These are phyloP conservation scores for Begonia masoniana DNA, from an alignment of 306 rosid species.

Conservation along the genomic window DNA sequence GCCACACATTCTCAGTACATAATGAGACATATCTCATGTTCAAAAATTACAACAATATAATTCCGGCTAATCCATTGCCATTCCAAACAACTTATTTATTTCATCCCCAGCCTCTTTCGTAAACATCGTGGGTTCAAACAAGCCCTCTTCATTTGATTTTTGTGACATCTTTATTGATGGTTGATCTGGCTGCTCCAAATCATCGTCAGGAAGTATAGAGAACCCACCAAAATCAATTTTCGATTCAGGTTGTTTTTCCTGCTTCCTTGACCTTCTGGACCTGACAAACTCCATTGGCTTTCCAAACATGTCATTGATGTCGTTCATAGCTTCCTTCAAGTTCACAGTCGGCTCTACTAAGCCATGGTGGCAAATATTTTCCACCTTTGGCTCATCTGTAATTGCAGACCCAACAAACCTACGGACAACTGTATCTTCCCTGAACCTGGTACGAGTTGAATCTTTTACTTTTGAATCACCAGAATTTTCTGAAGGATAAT, in stretches of 20 bases:
- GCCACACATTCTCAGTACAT: too few relatives aligned
- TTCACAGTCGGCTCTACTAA: constrained; percentile 91
- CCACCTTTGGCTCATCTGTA: constrained; percentile 69
- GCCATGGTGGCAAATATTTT: constrained; percentile 92
- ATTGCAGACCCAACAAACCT: constrained; percentile 90
- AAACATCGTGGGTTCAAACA: constrained; percentile 68
- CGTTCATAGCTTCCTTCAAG: constrained; percentile 93
- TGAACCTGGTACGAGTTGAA: constrained; percentile 33
- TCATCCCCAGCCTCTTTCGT: constrained; percentile 86
- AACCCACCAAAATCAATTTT: constrained; percentile 44
- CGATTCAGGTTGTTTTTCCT: constrained; percentile 34
- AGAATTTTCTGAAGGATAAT: constrained; percentile 33
- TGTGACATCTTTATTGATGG: constrained; percentile 21
- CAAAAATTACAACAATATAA: not conserved
- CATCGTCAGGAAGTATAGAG: constrained; percentile 77
- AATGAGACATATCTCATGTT: too few relatives aligned
- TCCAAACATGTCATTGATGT: constrained; percentile 94
- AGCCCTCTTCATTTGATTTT: constrained; percentile 36
- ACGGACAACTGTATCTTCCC: constrained; percentile 85
- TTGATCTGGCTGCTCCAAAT: constrained; percentile 25
- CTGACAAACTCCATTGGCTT: constrained; percentile 81
- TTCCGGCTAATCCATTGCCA: constrained; percentile 50
- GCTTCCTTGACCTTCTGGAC: constrained; percentile 39
- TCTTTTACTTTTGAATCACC: constrained; percentile 24
- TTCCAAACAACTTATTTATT: constrained; percentile 75